Conservation (phyloP, 371 early-diverging fungal species). For the Apophysomyces ossiformis region DNA sequence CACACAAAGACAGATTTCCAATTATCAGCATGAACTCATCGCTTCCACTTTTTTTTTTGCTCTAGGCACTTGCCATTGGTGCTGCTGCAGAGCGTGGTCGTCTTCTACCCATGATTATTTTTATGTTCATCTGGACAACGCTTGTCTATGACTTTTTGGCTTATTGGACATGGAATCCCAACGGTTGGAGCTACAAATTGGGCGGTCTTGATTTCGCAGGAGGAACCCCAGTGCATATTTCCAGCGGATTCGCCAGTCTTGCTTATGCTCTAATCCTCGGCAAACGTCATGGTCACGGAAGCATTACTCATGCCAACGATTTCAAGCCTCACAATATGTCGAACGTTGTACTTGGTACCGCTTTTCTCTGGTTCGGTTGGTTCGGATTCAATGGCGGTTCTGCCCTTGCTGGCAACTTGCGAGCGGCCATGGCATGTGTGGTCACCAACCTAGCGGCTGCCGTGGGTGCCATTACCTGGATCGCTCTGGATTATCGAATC, state of each 20-base stretch:
- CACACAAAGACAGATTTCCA: too few species aligned
- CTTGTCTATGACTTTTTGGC: conserved; percentile 88
- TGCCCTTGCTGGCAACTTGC: conserved; percentile 78
- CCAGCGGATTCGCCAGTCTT: conserved; percentile 88
- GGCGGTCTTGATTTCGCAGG: conserved; percentile 87
- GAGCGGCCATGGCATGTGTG: conserved; percentile 85
- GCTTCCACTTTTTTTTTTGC: conserved; percentile 27
- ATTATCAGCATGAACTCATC: too few species aligned
- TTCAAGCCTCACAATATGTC: conserved; percentile 91
- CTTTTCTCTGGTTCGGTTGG: conserved; percentile 93
- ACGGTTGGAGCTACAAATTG: conserved; percentile 81
- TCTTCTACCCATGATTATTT: conserved; percentile 83
- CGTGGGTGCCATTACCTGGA: conserved; percentile 86
- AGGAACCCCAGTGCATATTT: conserved; percentile 92
- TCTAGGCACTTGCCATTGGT: conserved; percentile 91
- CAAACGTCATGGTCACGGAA: conserved; percentile 73
- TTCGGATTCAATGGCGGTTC: conserved; percentile 88
- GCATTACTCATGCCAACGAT: conserved; percentile 43
- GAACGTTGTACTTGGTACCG: conserved; percentile 86
- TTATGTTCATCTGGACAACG: conserved; percentile 93
- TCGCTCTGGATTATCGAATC: conserved; percentile 76
- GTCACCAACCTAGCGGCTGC: conserved; percentile 88
- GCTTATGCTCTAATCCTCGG: conserved; percentile 87
- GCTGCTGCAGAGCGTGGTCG: conserved; percentile 90
- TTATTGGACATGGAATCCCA: conserved; percentile 91